Base-by-base conservation (phyloP, 148 eudicot genomes). In the Camellia lanceoleosa region DNA sequence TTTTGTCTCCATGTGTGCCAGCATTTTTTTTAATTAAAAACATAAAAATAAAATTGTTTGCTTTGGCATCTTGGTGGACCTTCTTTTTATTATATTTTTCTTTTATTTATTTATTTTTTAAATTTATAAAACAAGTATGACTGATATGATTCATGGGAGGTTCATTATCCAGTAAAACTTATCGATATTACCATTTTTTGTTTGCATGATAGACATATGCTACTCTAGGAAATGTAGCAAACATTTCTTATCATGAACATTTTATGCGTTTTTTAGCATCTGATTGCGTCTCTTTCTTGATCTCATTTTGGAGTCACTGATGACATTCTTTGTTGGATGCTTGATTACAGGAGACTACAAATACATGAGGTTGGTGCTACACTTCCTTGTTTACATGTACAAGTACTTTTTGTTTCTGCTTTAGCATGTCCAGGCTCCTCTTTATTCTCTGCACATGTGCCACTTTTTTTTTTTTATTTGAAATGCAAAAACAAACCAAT, bases 301-400 rank as follows among this genome's bases (percentile, higher is more conserved):
- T 38, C 52, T 52, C 12, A 6, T 59, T 38, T 43, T 60, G 67
- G 65, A 16, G 13, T 74, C 60, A 41, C 84, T 81, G 60, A 75
- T 58, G 78, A 56, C 68, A 59, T 67, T 77, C 75, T 60, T 80
- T 20, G 43, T 80, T 82, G 71, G 46, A 55, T 75, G 76, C 20
- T 49, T 38, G n/a, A 70, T 79, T 88, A 86, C 98, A 95, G 99
- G 98, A 64, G 99, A 96, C 91, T 93, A 93, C 90, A 96, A 96
- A 77, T 96, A 96, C 68, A 78, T 87, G 74, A 95, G 93, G 98
- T 93, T 76, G 74, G 91, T 83, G 51, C 60, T 79, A 23, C 51
- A 64, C 68, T 43, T 19, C 64, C 71, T n/a, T 0, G 64, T 64
- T 54, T 63, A 49, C 6, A 65, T 19, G 16, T 68, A 19, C 12